Percentiles rank a stretch among this genome's conserved stretches.
These are phyloP conservation scores for Lathyrus aphaca DNA, from an alignment of 306 rosid species.

Conservation along the genomic window DNA sequence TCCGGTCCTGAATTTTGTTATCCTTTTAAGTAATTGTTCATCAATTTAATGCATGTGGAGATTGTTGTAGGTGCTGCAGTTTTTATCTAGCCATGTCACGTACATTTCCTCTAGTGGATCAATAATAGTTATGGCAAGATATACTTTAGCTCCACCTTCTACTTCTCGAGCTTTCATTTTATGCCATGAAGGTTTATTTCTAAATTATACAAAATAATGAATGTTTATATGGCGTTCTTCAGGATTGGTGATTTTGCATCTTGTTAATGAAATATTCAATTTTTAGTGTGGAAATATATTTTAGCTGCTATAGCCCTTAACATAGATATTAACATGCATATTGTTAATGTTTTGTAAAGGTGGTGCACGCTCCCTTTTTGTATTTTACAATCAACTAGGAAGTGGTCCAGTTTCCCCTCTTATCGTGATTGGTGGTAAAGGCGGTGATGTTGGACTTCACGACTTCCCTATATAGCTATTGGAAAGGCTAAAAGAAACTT, in stretches of 20 bases:
- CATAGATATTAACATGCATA: no score
- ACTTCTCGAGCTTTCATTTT: conserved; percentile 83
- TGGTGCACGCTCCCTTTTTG: conserved; percentile 81
- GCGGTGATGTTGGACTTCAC: conserved; percentile 86
- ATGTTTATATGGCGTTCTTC: no score
- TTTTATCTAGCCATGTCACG: conserved; percentile 84
- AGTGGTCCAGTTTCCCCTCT: conserved; percentile 90
- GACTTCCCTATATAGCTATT: conserved; percentile 89
- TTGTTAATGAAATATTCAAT: no score
- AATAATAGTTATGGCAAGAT: conserved; percentile 85
- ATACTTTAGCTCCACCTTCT: conserved; percentile 85
- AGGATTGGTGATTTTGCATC: no score
- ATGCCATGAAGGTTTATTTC: conserved; percentile 85
- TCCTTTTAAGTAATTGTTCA: no score
- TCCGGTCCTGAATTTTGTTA: no score
- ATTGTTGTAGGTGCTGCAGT: no score
- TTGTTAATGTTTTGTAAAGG: no score
- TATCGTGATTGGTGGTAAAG: conserved; percentile 89
- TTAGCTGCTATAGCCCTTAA: no score
- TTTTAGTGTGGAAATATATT: no score
- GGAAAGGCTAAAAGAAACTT: conserved; percentile 67
- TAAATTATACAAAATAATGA: no score
- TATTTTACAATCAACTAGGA: conserved; percentile 83
- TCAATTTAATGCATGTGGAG: no score
- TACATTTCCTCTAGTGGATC: conserved; percentile 90